Evolutionary conservation across 2,329 filamentous ascomycete genomes (phyloP).

Genomic region (Aspergillus texensis): DNA sequence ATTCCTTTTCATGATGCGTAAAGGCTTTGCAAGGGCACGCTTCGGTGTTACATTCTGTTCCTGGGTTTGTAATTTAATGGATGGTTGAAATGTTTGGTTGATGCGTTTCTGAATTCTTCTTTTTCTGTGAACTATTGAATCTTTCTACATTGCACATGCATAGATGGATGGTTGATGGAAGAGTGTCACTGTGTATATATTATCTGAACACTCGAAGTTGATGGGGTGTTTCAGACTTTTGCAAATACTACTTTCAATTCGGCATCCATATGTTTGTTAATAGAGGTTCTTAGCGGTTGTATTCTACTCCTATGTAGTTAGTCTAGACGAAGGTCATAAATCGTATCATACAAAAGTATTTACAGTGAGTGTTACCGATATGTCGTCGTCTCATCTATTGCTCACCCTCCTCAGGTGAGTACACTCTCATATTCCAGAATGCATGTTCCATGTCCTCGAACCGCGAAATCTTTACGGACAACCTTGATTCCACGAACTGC

Average conservation of each 20-base stretch:
- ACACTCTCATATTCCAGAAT: slow-evolving; percentile 43
- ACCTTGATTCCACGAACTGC: slow-evolving; percentile 21
- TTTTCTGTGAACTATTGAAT: slow-evolving; percentile 2
- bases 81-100: slow-evolving; percentile 4
- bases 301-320: neutral
- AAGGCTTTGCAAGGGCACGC: neutral
- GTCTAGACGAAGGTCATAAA: neutral
- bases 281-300: neutral
- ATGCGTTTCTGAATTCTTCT: neutral
- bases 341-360: neutral
- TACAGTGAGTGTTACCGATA: neutral
- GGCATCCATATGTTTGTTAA: neutral
- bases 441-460: slow-evolving; percentile 39
- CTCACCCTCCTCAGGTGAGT: slow-evolving; percentile 23
- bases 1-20: neutral
- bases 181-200: slow-evolving; percentile 11
- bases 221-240: neutral
- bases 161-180: neutral
- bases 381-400: neutral
- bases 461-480: slow-evolving; percentile 29
- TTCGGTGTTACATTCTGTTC: slow-evolving; percentile 12
- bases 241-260: neutral
- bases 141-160: slow-evolving; percentile 3
- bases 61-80: slow-evolving; percentile 19
- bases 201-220: neutral